Evolutionary conservation across 2,329 filamentous ascomycete species (phyloP).

Genomic region (Hirsutella minnesotensis): DNA sequence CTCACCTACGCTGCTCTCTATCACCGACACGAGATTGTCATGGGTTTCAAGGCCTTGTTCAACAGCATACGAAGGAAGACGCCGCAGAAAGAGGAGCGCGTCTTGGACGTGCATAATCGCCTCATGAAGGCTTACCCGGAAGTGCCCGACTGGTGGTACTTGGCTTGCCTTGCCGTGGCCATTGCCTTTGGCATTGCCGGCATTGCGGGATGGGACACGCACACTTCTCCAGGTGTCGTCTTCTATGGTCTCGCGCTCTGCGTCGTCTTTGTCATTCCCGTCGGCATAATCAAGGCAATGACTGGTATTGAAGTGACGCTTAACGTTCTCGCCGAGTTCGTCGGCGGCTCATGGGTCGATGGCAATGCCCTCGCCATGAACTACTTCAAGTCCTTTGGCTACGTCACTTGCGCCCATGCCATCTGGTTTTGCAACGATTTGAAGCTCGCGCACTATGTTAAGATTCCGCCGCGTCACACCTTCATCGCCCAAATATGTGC

Average conservation of each 20-base stretch:
- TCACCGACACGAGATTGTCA: slow-evolving; percentile 37
- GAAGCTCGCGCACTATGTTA: slow-evolving; percentile 43
- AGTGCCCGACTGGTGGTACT: slow-evolving; percentile 44
- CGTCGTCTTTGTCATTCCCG: slow-evolving; percentile 37
- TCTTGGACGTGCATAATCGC: slow-evolving; percentile 34
- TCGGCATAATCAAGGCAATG: slow-evolving; percentile 41
- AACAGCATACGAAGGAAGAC: slow-evolving; percentile 30
- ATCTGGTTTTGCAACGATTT: slow-evolving; percentile 36
- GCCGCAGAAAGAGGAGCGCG: slow-evolving; percentile 19
- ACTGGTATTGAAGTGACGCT: slow-evolving; percentile 39
- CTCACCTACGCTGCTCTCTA: slow-evolving; percentile 39
- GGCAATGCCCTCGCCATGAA: slow-evolving; percentile 42
- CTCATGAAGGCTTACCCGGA: slow-evolving; percentile 35
- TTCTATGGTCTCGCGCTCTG: slow-evolving; percentile 38
- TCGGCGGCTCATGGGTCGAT: slow-evolving; percentile 36
- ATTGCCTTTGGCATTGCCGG: slow-evolving; percentile 34
- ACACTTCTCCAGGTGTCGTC: slow-evolving; percentile 37
- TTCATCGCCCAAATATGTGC: slow-evolving; percentile 48
- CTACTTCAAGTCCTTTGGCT: slow-evolving; percentile 41
- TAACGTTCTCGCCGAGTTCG: slow-evolving; percentile 41
- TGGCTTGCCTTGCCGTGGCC: slow-evolving; percentile 27
- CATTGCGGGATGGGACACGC: slow-evolving; percentile 35
- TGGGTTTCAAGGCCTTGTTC: slow-evolving; percentile 35
- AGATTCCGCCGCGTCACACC: slow-evolving; percentile 48
- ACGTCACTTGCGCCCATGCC: slow-evolving; percentile 38